Conservation (phyloP, 768 basidiomycete genomes). For the Podaxis carcinomalis region DNA sequence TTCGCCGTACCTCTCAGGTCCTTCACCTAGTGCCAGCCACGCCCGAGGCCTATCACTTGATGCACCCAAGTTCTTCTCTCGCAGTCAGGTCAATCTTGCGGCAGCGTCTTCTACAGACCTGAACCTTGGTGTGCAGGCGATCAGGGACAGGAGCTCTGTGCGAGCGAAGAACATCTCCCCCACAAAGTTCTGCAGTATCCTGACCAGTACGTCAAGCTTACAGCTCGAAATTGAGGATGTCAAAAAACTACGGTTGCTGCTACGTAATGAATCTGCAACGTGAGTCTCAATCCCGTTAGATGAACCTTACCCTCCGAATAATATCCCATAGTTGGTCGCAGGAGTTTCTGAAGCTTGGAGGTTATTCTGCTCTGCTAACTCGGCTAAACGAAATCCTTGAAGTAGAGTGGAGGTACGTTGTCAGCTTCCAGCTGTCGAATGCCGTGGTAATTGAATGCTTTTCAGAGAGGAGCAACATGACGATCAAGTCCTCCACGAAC, state of each 20-base stretch:
- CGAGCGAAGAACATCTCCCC: slow-evolving; percentile 52
- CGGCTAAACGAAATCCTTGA: slow-evolving; percentile 88
- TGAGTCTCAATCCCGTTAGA: slow-evolving; percentile 25
- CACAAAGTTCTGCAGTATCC: slow-evolving; percentile 60
- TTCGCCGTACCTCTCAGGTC: slow-evolving; percentile 30
- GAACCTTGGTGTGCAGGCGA: slow-evolving; percentile 28
- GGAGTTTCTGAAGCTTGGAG: slow-evolving; percentile 77
- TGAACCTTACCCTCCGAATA: neutral
- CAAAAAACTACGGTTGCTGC: slow-evolving; percentile 81
- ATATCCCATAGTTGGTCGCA: slow-evolving; percentile 71
- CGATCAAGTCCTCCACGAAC: slow-evolving; percentile 88
- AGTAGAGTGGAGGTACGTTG: slow-evolving; percentile 91
- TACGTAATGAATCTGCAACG: slow-evolving; percentile 91
- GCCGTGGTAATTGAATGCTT: neutral
- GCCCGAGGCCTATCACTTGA: slow-evolving; percentile 63
- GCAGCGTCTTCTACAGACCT: slow-evolving; percentile 37
- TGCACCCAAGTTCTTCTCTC: slow-evolving; percentile 45
- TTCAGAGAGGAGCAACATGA: slow-evolving; percentile 95
- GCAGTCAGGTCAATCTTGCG: slow-evolving; percentile 43
- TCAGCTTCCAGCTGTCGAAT: neutral
- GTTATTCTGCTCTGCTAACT: slow-evolving; percentile 80
- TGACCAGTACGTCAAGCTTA: slow-evolving; percentile 65
- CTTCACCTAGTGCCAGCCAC: slow-evolving; percentile 38
- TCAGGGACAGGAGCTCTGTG: slow-evolving; percentile 47
- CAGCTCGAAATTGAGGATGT: slow-evolving; percentile 81